Percentiles rank a stretch among this genome's conserved stretches.
phyloP scores from a whole-genome alignment of 345 rosid species.

The Citrus australasica region DNA sequence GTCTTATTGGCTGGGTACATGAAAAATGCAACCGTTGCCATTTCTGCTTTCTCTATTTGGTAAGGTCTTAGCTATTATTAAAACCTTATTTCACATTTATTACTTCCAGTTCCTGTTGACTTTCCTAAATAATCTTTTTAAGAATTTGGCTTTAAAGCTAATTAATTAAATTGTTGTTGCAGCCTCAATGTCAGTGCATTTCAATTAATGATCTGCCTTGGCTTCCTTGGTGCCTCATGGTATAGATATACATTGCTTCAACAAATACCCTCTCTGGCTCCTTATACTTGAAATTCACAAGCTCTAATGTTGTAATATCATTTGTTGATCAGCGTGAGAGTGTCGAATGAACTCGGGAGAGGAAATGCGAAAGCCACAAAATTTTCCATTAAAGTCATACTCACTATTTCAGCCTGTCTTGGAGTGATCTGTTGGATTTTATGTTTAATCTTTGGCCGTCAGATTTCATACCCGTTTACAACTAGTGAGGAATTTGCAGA shows the following conservation, averaged over 20 bases:
- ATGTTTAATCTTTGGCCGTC: slow-evolving; percentile 37
- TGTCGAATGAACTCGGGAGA: slow-evolving; percentile 63
- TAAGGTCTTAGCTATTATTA: slow-evolving; percentile 15
- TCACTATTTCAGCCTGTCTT: slow-evolving; percentile 25
- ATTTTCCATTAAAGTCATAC: slow-evolving; percentile 47
- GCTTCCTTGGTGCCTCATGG: slow-evolving; percentile 59
- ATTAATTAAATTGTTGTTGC: neutral
- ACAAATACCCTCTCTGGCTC: no score
- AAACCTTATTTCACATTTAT: neutral
- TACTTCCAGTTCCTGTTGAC: neutral
- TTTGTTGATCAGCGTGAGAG: slow-evolving; percentile 41
- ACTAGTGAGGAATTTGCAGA: slow-evolving; percentile 35
- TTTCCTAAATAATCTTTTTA: neutral
- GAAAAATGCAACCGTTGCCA: slow-evolving; percentile 49
- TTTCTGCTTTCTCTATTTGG: slow-evolving; percentile 91
- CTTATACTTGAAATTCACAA: no score
- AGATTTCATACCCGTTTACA: slow-evolving; percentile 43
- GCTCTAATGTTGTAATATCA: neutral
- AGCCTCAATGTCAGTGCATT: slow-evolving; percentile 42
- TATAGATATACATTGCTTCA: neutral
- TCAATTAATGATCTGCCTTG: slow-evolving; percentile 54
- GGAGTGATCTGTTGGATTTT: slow-evolving; percentile 40
- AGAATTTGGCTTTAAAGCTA: neutral
- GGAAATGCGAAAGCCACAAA: slow-evolving; percentile 51
- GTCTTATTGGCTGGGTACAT: slow-evolving; percentile 76